Evolutionary conservation across 192 early-diverging fungal species (phyloP), one percentile per base, ranked within the genome.

Genomic region (Coemansia sp.): DNA sequence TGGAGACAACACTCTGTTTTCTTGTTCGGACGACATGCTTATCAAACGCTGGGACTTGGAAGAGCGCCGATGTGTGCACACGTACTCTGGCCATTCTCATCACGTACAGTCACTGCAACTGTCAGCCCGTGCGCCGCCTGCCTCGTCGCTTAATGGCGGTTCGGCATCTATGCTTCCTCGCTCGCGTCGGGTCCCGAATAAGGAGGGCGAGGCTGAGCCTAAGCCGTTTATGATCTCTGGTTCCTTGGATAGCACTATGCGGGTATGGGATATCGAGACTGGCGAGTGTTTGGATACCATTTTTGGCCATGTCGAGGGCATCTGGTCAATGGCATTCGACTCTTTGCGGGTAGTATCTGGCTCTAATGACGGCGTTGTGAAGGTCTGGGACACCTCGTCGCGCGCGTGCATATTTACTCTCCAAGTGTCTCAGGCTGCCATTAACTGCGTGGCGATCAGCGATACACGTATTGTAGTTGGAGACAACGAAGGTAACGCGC

Each of bases 401-500:
- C 89, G 89, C 22, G 65, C 87, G n/a, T 90, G 89, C 67, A 83
- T 92, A 27, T 87, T 90, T 68, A 90, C 90, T 0, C 78, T 93
- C 16, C 72, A 83, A 18, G 88, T 87, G 3, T 89, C 92, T 64
- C 69, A 85, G 36, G 92, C 87, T 2, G 88, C 93, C 16, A 91
- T 98, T 29, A 94, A 90, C 46, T 90, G 91, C 64, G 88, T 95
- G 69, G 87, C 89, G 2, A 77, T 97, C 39, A 91, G 92, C 49
- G 96, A 99, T 78, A 96, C 95, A 1, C 89, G 90, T 52, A 88
- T 99, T 65, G 81, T 97, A 18, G 89, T 90, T 33, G 95, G 93
- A 13, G 91, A 92, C 39, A 92, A 96, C 46, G 95, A 95, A 76
- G 93, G 93, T 6, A 87, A 86, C 38, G 85, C 95, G 33, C 85